These are phyloP conservation scores for Sapria himalayana DNA, from an alignment of 345 rosid genomes.

Conservation along the genomic window DNA sequence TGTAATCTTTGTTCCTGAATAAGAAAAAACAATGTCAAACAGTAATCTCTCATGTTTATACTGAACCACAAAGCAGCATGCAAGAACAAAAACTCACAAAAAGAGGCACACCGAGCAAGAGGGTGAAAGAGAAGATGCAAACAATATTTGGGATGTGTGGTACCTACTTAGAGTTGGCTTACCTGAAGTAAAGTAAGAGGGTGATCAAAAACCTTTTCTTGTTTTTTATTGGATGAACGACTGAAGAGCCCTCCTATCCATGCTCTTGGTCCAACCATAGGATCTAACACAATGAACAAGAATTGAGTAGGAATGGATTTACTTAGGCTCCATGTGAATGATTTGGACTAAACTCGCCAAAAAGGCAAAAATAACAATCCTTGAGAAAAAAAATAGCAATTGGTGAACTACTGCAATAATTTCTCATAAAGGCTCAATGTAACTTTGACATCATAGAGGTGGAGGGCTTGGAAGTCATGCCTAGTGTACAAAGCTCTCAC, in stretches of 20 bases:
- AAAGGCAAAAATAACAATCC: not conserved
- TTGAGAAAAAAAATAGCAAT: not conserved
- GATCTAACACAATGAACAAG: conserved; percentile 39
- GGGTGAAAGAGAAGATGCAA: not conserved
- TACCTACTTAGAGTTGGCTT: conserved; percentile 5
- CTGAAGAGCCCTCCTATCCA: conserved; percentile 82
- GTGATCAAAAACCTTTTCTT: conserved; percentile 27
- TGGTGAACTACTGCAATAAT: not conserved
- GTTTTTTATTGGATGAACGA: conserved; percentile 34
- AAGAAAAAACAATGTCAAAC: conserved; percentile 1
- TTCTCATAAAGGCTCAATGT: not conserved
- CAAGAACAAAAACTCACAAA: not conserved
- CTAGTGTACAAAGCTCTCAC: too few relatives aligned
- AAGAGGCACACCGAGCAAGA: not conserved
- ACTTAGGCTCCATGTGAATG: too few relatives aligned
- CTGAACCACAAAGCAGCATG: not conserved
- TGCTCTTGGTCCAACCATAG: conserved; percentile 85
- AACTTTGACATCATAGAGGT: not conserved
- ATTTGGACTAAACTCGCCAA: too few relatives aligned
- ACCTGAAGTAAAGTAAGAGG: conserved; percentile 60
- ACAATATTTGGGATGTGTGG: not conserved
- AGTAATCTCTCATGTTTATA: too few relatives aligned
- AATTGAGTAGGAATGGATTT: conserved; percentile 9
- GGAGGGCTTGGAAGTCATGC: not conserved
- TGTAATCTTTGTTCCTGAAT: conserved; percentile 57